These are phyloP conservation scores for Coniella lustricola DNA, from an alignment of 2,329 filamentous ascomycete genomes.

Conservation along the genomic window DNA sequence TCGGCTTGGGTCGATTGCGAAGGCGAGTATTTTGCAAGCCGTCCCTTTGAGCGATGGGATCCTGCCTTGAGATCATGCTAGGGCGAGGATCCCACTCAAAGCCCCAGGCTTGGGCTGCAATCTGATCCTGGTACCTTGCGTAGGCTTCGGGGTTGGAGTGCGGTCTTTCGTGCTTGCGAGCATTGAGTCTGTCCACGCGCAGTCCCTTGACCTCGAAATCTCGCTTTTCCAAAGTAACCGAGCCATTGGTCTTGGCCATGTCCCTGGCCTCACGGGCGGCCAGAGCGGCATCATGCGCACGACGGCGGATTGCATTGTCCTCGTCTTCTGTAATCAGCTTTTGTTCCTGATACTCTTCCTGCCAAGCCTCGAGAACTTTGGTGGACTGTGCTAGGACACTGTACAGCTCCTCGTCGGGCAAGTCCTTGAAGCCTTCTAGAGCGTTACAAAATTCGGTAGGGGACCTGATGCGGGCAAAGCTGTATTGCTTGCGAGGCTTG, in stretches of 20 bases:
- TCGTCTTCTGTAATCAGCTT: slow-evolving; percentile 48
- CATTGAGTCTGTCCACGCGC: slow-evolving; percentile 31
- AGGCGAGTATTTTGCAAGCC: slow-evolving; percentile 48
- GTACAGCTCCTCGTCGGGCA: slow-evolving; percentile 40
- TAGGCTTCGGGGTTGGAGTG: slow-evolving; percentile 41
- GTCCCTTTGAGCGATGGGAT: slow-evolving; percentile 49
- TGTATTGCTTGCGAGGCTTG: slow-evolving; percentile 28
- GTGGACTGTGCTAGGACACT: slow-evolving; percentile 38
- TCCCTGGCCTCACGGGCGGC: slow-evolving; percentile 28
- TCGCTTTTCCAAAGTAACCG: slow-evolving; percentile 37
- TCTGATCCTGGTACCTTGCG: slow-evolving; percentile 42
- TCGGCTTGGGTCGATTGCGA: slow-evolving; percentile 50
- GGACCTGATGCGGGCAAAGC: slow-evolving; percentile 44
- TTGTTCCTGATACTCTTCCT: slow-evolving; percentile 46
- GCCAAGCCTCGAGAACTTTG: slow-evolving; percentile 41
- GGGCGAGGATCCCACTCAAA: slow-evolving; percentile 55
- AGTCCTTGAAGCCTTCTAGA: slow-evolving; percentile 43
- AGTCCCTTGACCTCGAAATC: slow-evolving; percentile 50
- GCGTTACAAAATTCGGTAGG: slow-evolving; percentile 41
- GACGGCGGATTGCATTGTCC: slow-evolving; percentile 48
- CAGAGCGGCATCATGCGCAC: slow-evolving; percentile 35
- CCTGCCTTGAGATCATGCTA: slow-evolving; percentile 51
- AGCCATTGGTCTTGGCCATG: slow-evolving; percentile 21
- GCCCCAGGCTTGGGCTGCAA: slow-evolving; percentile 53
- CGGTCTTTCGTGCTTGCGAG: slow-evolving; percentile 35